These are phyloP conservation scores for Medicago arabica DNA, from an alignment of 306 rosid species.

Conservation along the genomic window DNA sequence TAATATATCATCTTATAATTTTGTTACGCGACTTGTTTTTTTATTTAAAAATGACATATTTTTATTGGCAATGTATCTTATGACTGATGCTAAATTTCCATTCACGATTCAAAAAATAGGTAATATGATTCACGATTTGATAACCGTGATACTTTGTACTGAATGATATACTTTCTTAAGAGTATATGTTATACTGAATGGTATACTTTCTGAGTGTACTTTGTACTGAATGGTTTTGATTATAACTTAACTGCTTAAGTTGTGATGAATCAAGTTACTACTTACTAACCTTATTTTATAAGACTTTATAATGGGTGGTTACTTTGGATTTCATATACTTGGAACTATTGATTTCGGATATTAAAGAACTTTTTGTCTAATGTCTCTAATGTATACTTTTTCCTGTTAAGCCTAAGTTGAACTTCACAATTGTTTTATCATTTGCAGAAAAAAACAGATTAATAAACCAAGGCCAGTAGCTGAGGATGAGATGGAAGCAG, in stretches of 20 bases:
- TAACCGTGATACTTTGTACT: too few species aligned
- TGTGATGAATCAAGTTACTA: not conserved
- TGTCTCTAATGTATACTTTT: not conserved
- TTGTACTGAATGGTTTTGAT: too few species aligned
- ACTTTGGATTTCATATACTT: conserved; percentile 4
- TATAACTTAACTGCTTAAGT: not conserved
- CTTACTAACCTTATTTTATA: not conserved
- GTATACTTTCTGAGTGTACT: too few species aligned
- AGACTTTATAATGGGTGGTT: not conserved
- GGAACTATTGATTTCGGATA: not conserved
- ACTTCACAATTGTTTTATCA: conserved; percentile 22
- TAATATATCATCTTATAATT: too few species aligned
- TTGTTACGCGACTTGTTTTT: too few species aligned
- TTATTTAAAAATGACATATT: too few species aligned
- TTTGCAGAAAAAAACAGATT: conserved; percentile 77
- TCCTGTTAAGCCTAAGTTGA: conserved; percentile 13
- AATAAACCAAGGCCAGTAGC: conserved; percentile 81
- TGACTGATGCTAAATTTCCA: too few species aligned
- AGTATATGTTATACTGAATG: not conserved
- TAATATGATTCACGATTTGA: too few species aligned
- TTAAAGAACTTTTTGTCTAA: conserved; percentile 14
- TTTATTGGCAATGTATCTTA: too few species aligned
- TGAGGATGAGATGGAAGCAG: conserved; percentile 68
- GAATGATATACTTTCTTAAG: too few species aligned
- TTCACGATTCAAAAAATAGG: too few species aligned